Evolutionary conservation across 805 yeast species (phyloP).

Genomic region (Candida berthetii): DNA sequence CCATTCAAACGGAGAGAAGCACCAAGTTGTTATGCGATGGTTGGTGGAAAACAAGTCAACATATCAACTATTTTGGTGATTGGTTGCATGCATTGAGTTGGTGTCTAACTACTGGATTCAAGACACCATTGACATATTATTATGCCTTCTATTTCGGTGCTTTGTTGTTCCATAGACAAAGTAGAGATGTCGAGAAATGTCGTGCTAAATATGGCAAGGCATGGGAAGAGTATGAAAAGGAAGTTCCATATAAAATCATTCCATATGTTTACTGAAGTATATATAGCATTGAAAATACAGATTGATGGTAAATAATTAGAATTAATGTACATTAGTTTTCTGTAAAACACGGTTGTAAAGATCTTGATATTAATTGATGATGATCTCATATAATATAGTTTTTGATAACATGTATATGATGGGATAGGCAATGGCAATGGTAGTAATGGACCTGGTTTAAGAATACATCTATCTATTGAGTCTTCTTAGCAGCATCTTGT

Average conservation of each 20-base stretch:
- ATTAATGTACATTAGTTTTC: neutral
- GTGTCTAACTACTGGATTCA: constrained; percentile 86
- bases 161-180: constrained; percentile 81
- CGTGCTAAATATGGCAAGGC: constrained; percentile 75
- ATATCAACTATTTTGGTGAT: constrained; percentile 93
- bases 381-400: neutral
- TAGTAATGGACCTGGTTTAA: neutral
- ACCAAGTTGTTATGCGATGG: constrained; percentile 81
- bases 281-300: neutral
- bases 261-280: constrained; percentile 70
- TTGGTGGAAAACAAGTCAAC: constrained; percentile 95
- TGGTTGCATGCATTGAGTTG: constrained; percentile 88
- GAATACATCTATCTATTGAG: constrained; percentile 4
- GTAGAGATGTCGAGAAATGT: constrained; percentile 90
- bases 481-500: constrained; percentile 40
- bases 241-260: constrained; percentile 85
- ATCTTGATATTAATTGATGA: neutral
- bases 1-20: constrained; percentile 68
- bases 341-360: neutral
- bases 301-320: neutral
- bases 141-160: constrained; percentile 79
- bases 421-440: neutral
- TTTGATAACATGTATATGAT: neutral
- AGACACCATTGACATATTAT: constrained; percentile 80
- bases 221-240: constrained; percentile 77